These are phyloP conservation scores for Mycena kentingensis DNA, from an alignment of 768 basidiomycete species.

Conservation along the genomic window DNA sequence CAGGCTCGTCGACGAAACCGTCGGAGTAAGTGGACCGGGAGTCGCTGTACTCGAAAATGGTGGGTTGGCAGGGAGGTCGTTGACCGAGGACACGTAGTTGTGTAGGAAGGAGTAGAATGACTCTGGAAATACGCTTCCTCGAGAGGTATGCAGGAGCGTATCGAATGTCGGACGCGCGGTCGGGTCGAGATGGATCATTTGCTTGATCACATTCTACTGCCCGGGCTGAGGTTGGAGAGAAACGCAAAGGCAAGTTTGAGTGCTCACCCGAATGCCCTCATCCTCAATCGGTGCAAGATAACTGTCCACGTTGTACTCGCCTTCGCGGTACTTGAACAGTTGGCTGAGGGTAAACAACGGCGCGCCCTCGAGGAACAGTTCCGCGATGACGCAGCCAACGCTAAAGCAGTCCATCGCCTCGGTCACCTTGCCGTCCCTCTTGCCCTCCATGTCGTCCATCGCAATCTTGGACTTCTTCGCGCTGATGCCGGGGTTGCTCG, in stretches of 20 bases:
- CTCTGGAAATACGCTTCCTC: constrained; percentile 85
- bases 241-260: neutral
- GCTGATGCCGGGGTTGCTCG: constrained; percentile 66
- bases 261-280: constrained; percentile 73
- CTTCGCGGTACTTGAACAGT: constrained; percentile 90
- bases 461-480: constrained; percentile 62
- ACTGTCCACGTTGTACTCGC: constrained; percentile 74
- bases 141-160: constrained; percentile 68
- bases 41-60: constrained; percentile 43
- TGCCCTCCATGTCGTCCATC: constrained; percentile 58
- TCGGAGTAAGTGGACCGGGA: constrained; percentile 34
- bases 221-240: constrained; percentile 27
- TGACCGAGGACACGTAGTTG: constrained; percentile 81
- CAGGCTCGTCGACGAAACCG: constrained; percentile 34
- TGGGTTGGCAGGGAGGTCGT: constrained; percentile 58
- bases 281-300: constrained; percentile 80
- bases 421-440: constrained; percentile 80
- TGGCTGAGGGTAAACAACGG: constrained; percentile 93
- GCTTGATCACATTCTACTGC: constrained; percentile 76
- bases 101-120: constrained; percentile 94
- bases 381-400: constrained; percentile 91
- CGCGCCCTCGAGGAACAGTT: constrained; percentile 93
- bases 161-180: constrained; percentile 79
- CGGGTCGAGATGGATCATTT: constrained; percentile 88
- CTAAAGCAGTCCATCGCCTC: constrained; percentile 99